phyloP scores from a whole-genome alignment of 371 early-diverging fungal genomes.

The Syncephalastrum racemosum region DNA sequence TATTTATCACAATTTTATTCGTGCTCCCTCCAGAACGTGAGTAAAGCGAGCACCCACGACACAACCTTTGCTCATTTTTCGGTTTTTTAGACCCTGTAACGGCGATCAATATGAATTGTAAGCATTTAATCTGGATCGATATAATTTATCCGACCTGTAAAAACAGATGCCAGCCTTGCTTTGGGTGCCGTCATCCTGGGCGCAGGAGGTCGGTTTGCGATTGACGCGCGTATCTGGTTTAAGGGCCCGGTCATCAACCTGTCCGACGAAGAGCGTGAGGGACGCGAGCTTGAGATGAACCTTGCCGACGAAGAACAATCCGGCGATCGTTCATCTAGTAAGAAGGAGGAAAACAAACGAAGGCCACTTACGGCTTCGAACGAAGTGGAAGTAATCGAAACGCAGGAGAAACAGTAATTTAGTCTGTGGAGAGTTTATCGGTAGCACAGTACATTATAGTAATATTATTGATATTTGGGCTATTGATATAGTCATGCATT shows the following conservation, averaged over 20 bases:
- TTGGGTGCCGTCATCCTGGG: constrained; percentile 37
- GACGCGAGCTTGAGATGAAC: constrained; percentile 10
- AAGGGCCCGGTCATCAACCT: constrained; percentile 43
- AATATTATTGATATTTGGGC: too few species aligned
- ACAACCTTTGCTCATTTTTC: neutral
- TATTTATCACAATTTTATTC: constrained; percentile 52
- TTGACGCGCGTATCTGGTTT: constrained; percentile 60
- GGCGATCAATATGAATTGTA: constrained; percentile 53
- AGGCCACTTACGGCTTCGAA: too few species aligned
- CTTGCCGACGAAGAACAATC: too few species aligned
- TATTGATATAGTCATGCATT: too few species aligned
- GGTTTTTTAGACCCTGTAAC: constrained; percentile 33
- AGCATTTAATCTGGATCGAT: neutral
- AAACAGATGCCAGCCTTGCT: constrained; percentile 38
- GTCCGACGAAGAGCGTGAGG: constrained; percentile 11
- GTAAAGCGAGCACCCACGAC: neutral
- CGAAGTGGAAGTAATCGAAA: too few species aligned
- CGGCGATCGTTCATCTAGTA: too few species aligned
- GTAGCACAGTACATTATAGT: too few species aligned
- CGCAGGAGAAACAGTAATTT: too few species aligned
- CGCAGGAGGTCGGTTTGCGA: constrained; percentile 43
- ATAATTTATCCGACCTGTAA: neutral
- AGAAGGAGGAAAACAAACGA: too few species aligned
- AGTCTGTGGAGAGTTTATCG: too few species aligned
- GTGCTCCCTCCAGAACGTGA: constrained; percentile 40